Evolutionary conservation across 2,329 filamentous ascomycete genomes (phyloP), one percentile per base, ranked within the genome.

Genomic region (Exophiala bonariae): DNA sequence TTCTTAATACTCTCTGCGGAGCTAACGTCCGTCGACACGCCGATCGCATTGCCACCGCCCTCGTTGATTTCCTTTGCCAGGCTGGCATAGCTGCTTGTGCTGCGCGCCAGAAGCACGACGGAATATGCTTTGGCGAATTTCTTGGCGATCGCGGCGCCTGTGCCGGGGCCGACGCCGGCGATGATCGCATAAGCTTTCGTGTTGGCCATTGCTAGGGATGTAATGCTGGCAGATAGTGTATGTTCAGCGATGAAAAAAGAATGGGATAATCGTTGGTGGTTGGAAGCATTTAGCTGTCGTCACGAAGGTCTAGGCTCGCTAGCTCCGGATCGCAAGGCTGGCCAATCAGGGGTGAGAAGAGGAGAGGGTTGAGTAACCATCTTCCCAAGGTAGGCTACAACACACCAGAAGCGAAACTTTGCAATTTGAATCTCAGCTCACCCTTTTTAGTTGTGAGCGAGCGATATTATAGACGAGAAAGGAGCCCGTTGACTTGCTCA

Each of bases 71-170:
- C 85, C 2, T 77, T 63, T 5, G 87, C 83, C 2, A 89, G 75
- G n/a, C 74, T 69, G 46, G 80, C 74, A 67, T 83, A 89, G 65
- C 77, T 87, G 33, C 80, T 76, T 0, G 82, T 75, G 13, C 73
- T 81, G 40, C 87, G 83, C 10, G 87, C 82, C n/a, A 92, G 78
- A 1, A 92, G 74, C 2, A 87, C 84, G 1, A 92, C 84, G 0
- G 86, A 81, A 61, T 92, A 93, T 7, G 77, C 61, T 52, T 81
- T 68, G 31, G 81, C 76, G 62, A 86, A 86, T 48, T 75, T 76
- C 44, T 78, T 68, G 16, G 82, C 82, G 41, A 62, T 42, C 16
- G 57, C 49, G 11, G 36, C 16, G n/a, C 50, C 50, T 16, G 69
- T 72, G 32, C 70, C 71, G 17, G 71, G 67, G 3, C 71, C 71